phyloP scores from a whole-genome alignment of 768 basidiomycete species.

The Ramaria sp. region DNA sequence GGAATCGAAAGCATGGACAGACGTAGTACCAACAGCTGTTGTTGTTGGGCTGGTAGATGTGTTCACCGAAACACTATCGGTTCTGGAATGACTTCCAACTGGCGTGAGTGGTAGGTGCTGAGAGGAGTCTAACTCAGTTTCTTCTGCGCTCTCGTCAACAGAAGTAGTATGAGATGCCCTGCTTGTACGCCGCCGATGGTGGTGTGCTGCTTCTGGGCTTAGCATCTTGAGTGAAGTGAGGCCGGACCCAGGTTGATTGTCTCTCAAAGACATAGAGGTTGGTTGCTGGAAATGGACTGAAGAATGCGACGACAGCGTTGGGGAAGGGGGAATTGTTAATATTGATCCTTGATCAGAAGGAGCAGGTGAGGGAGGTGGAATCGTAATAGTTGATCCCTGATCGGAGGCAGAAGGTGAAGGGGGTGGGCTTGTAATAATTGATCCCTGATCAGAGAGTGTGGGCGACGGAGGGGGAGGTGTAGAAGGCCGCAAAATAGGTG shows the following conservation, averaged over 20 bases:
- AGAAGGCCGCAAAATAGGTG: conserved; percentile 13
- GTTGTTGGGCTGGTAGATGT: neutral
- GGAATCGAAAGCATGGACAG: neutral
- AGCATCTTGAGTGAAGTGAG: conserved; percentile 41
- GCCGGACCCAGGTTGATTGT: conserved; percentile 54
- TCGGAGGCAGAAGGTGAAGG: too few species aligned
- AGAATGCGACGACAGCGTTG: conserved; percentile 59
- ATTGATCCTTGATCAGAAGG: conserved; percentile 33
- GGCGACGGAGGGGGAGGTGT: conserved; percentile 16
- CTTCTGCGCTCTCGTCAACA: conserved; percentile 27
- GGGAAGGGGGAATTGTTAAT: conserved; percentile 49
- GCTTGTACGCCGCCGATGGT: conserved; percentile 43
- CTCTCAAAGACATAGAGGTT: conserved; percentile 46
- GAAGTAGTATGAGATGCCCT: conserved; percentile 42
- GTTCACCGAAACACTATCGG: conserved; percentile 5
- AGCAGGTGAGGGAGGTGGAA: too few species aligned
- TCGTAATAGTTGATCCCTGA: conserved; percentile 28
- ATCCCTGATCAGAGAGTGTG: conserved; percentile 29
- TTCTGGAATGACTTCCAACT: neutral
- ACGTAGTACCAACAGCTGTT: neutral
- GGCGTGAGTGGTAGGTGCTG: conserved; percentile 8
- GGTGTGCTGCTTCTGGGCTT: conserved; percentile 27
- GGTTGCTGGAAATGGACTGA: conserved; percentile 41
- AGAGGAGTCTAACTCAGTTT: conserved; percentile 39
- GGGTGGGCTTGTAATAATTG: conserved; percentile 20